phyloP scores from a whole-genome alignment of 2,329 filamentous ascomycete genomes.

The Aureobasidium uvarum region DNA sequence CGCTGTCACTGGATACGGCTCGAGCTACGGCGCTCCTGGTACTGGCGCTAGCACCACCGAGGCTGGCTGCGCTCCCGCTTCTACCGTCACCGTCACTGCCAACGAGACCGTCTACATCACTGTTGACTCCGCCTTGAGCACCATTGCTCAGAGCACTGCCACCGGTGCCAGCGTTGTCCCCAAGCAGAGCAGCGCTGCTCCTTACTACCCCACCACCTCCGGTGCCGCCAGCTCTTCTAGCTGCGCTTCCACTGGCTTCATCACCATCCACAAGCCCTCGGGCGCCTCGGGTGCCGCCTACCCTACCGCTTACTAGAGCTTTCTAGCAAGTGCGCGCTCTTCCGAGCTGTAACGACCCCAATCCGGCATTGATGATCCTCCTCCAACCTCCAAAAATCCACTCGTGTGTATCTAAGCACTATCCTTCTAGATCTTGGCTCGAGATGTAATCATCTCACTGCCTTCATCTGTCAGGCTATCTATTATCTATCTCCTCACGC shows the following conservation, averaged over 20 bases:
- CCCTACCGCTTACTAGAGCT: slow-evolving; percentile 15
- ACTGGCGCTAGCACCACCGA: slow-evolving; percentile 28
- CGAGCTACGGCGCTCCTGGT: slow-evolving; percentile 26
- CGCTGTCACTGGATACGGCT: slow-evolving; percentile 28
- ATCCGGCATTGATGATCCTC: slow-evolving; percentile 23
- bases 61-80: slow-evolving; percentile 33
- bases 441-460: not conserved
- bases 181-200: slow-evolving; percentile 28
- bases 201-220: slow-evolving; percentile 34
- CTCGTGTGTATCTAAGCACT: not conserved
- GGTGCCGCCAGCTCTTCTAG: slow-evolving; percentile 26
- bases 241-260: slow-evolving; percentile 34
- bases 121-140: slow-evolving; percentile 16
- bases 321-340: slow-evolving; percentile 4
- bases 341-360: slow-evolving; percentile 22
- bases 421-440: not conserved
- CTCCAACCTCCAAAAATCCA: slow-evolving; percentile 1
- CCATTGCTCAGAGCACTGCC: slow-evolving; percentile 20
- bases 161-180: slow-evolving; percentile 25
- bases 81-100: slow-evolving; percentile 39
- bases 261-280: slow-evolving; percentile 34
- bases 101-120: slow-evolving; percentile 35
- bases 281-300: slow-evolving; percentile 25
- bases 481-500: slow-evolving; percentile 12
- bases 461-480: not conserved